A percentile compares a stretch with the other conserved stretches of the same genome.
Conservation (phyloP, 2,329 filamentous ascomycete species). For the Tolypocladium pustulatum region DNA sequence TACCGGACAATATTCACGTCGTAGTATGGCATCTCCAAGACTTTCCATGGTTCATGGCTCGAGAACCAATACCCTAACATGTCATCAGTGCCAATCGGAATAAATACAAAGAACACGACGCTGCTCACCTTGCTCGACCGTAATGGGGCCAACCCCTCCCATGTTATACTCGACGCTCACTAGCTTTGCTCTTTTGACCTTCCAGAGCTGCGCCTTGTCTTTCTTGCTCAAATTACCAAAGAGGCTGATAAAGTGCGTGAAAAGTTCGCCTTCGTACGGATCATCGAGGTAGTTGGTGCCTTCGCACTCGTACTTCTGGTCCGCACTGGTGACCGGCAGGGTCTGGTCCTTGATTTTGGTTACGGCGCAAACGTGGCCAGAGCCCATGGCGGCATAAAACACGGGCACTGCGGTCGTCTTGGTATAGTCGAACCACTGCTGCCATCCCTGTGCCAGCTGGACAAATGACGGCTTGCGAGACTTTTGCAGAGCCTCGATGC, state of each 20-base stretch:
- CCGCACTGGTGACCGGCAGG: slow-evolving; percentile 14
- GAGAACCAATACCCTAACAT: slow-evolving; percentile 27
- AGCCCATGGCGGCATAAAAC: slow-evolving; percentile 25
- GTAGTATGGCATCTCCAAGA: slow-evolving; percentile 30
- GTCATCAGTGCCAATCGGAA: background rate
- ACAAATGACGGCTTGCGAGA: slow-evolving; percentile 10
- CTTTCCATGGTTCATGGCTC: slow-evolving; percentile 30
- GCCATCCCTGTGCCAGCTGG: slow-evolving; percentile 23
- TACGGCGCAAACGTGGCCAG: slow-evolving; percentile 29
- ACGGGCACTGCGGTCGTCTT: slow-evolving; percentile 23
- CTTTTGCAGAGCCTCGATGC: slow-evolving; percentile 24
- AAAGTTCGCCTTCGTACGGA: slow-evolving; percentile 31
- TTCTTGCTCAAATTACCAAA: slow-evolving; percentile 19
- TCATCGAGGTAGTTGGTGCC: slow-evolving; percentile 23
- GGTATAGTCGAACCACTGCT: slow-evolving; percentile 28
- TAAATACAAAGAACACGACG: background rate
- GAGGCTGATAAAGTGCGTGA: slow-evolving; percentile 29
- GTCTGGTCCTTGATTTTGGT: slow-evolving; percentile 23
- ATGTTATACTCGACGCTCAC: slow-evolving; percentile 24
- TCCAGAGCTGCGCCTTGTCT: slow-evolving; percentile 25
- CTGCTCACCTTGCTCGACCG: slow-evolving; percentile 24
- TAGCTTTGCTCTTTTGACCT: slow-evolving; percentile 24
- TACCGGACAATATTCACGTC: slow-evolving; percentile 27
- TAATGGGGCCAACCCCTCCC: slow-evolving; percentile 26
- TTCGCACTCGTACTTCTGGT: slow-evolving; percentile 25